phyloP scores from a whole-genome alignment of 441 rosid genomes.

The Hura crepitans region DNA sequence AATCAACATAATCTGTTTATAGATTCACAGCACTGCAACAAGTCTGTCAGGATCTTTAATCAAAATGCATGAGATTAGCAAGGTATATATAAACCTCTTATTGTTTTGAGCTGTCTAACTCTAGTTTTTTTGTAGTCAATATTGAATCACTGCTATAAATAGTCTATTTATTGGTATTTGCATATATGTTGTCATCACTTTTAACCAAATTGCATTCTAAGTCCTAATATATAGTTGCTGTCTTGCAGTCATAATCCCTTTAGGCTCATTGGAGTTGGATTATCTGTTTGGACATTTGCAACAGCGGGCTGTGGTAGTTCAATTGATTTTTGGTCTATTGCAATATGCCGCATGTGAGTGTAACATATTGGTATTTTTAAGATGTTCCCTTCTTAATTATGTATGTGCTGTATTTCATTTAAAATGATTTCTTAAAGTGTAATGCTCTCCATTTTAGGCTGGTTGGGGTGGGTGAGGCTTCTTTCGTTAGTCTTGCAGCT shows the following conservation, averaged over 20 bases:
- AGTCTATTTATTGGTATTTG: not conserved
- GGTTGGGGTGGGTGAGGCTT: constrained; percentile 98
- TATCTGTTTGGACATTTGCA: constrained; percentile 83
- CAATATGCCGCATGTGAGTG: constrained; percentile 82
- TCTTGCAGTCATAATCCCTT: constrained; percentile 80
- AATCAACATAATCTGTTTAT: not conserved
- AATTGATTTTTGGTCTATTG: constrained; percentile 81
- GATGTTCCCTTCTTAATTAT: not conserved
- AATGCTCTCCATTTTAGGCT: constrained; percentile 49
- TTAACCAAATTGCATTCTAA: constrained; percentile 5
- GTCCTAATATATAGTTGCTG: constrained; percentile 17
- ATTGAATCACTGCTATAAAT: not conserved
- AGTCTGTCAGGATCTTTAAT: not conserved
- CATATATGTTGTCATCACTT: not conserved
- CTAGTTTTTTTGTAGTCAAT: not conserved
- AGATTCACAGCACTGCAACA: not conserved
- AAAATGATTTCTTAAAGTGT: not conserved
- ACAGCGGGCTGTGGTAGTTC: constrained; percentile 76
- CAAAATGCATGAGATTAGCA: not conserved
- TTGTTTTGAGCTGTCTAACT: not conserved
- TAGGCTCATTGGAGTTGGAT: constrained; percentile 91
- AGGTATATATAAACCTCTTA: not conserved
- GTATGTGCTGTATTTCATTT: not conserved
- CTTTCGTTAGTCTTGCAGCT: constrained; percentile 95
- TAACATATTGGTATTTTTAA: not conserved